These are phyloP conservation scores for Monilinia fructicola DNA, from an alignment of 2,329 filamentous ascomycete genomes.

Conservation along the genomic window DNA sequence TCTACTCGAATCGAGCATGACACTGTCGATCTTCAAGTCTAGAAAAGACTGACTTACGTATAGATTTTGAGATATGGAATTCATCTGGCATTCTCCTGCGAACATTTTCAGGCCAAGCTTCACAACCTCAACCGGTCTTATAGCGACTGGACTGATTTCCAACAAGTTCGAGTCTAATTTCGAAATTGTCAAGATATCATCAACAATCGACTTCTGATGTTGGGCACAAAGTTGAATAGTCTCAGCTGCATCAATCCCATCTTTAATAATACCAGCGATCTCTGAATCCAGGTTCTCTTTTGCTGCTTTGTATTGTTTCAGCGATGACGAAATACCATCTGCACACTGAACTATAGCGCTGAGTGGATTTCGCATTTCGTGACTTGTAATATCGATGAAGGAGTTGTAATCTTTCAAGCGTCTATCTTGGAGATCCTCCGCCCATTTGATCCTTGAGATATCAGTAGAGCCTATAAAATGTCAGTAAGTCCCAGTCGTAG, in stretches of 20 bases:
- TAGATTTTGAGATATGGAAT: constrained; percentile 66
- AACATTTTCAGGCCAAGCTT: constrained; percentile 73
- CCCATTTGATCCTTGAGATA: constrained; percentile 77
- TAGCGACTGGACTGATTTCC: constrained; percentile 66
- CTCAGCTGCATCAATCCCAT: constrained; percentile 72
- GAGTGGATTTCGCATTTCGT: constrained; percentile 70
- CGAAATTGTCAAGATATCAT: constrained; percentile 60
- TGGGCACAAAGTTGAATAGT: constrained; percentile 71
- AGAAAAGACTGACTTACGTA: constrained; percentile 62
- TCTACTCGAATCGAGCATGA: constrained; percentile 69
- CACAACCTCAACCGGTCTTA: constrained; percentile 66
- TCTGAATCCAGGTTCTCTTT: constrained; percentile 39
- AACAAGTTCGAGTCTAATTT: constrained; percentile 72
- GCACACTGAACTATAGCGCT: constrained; percentile 64
- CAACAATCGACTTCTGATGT: constrained; percentile 71
- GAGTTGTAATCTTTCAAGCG: constrained; percentile 60
- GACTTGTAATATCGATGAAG: constrained; percentile 69
- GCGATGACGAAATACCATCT: constrained; percentile 58
- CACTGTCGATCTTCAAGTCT: constrained; percentile 60
- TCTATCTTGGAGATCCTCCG: constrained; percentile 43
- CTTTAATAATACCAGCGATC: constrained; percentile 50
- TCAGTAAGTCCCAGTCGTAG: constrained; percentile 40
- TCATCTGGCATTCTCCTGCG: constrained; percentile 68
- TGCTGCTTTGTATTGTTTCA: constrained; percentile 41
- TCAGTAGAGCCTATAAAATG: constrained; percentile 65